These are phyloP conservation scores for Symbiodinium natans DNA, from an alignment of 73 alveolate genomes.

Conservation along the genomic window DNA sequence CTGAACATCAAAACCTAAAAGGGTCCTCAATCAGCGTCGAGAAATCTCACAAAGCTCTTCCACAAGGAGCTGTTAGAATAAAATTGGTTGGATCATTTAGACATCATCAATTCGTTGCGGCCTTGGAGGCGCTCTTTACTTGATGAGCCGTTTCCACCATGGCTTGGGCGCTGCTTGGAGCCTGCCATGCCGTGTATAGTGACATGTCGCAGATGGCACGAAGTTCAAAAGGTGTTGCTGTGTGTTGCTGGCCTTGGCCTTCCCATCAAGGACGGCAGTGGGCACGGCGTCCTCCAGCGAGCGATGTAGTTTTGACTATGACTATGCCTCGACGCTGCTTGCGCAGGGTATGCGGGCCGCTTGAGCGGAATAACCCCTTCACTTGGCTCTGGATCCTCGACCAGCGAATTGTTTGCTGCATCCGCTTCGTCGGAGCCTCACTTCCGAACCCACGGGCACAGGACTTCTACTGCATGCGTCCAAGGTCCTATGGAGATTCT, in stretches of 20 bases:
- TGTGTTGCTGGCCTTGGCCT: slow-evolving; percentile 31
- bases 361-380: background rate
- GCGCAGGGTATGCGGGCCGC: too few species aligned
- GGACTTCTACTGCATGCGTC: too few species aligned
- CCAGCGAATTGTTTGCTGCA: background rate
- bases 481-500: background rate
- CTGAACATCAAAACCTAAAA: too few species aligned
- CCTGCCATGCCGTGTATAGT: background rate
- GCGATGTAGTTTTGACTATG: background rate
- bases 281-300: slow-evolving; percentile 49
- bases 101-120: too few species aligned
- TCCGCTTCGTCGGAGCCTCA: background rate
- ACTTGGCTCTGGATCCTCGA: background rate
- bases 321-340: background rate
- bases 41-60: too few species aligned
- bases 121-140: too few species aligned
- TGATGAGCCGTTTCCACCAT: slow-evolving; percentile 65
- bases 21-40: too few species aligned
- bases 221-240: background rate
- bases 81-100: too few species aligned
- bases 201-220: too few species aligned
- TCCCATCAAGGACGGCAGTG: slow-evolving; percentile 47
- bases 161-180: slow-evolving; percentile 18
- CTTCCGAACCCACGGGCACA: background rate
- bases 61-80: too few species aligned